Evolutionary conservation across 2,329 filamentous ascomycete species (phyloP).

Genomic region (Ilyonectria robusta): DNA sequence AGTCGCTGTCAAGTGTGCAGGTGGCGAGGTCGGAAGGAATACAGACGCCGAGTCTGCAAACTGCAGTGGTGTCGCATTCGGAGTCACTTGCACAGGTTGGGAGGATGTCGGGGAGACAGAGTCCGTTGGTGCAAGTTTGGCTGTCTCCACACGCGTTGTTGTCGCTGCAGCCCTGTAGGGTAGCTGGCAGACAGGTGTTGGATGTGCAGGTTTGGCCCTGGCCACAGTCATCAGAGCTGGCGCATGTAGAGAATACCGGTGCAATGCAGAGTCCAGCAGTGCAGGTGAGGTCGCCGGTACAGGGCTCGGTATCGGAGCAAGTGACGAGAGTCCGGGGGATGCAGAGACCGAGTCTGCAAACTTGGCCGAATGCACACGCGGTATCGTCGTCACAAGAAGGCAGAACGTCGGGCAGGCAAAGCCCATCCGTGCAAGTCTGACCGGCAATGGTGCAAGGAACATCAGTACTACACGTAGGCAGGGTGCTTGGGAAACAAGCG

Average conservation of each 20-base stretch:
- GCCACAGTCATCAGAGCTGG: constrained; percentile 2
- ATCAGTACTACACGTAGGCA: not conserved
- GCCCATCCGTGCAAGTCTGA: constrained; percentile 1
- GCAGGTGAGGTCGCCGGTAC: not conserved
- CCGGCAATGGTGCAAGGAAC: not conserved
- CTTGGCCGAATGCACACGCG: not conserved
- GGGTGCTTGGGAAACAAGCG: constrained; percentile 7
- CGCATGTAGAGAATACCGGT: constrained; percentile 6
- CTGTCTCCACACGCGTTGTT: not conserved
- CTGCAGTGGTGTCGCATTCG: not conserved
- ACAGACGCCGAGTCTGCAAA: constrained; percentile 20
- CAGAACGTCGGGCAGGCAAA: constrained; percentile 19
- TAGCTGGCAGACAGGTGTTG: constrained; percentile 13
- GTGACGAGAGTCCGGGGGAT: constrained; percentile 3
- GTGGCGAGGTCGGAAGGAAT: not conserved
- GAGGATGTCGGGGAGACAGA: constrained; percentile 12
- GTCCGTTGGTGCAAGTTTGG: constrained; percentile 13
- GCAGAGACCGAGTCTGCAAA: constrained; percentile 23
- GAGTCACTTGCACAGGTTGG: constrained; percentile 5
- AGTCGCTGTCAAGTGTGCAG: constrained; percentile 10
- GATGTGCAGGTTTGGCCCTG: constrained; percentile 11
- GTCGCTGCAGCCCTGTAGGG: not conserved
- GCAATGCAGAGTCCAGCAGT: constrained; percentile 10
- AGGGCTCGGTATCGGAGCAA: not conserved
- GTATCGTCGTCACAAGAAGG: constrained; percentile 1